Base-by-base conservation (phyloP, 2,329 filamentous ascomycete species). In the Aspergillus luchuensis region DNA sequence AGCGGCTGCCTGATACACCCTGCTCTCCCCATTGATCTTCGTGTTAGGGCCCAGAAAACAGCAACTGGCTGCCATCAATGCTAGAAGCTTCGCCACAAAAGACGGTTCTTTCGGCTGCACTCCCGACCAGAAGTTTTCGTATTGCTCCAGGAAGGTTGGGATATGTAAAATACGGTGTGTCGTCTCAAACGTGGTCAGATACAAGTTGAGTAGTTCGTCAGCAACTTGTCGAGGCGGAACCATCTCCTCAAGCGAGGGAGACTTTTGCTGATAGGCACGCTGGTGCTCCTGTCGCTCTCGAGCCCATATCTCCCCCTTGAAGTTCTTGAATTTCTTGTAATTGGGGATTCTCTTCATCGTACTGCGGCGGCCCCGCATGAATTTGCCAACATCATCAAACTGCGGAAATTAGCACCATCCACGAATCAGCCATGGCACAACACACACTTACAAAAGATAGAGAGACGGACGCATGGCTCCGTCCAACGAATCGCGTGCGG, bases 91-190 rank as follows among this genome's bases (percentile, higher is more conserved):
- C 1, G 76, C 78, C 1, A 87, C 60, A 52, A 88, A 88, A 6
- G 74, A 71, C 15, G 74, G 68, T 30, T 76, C 80, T 2, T 77
- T 74, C 0, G 73, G 72, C 19, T 71, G 65, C 0, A 79, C 77
- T 15, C 78, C 76, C 0, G 71, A 73, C 85, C 86, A 89, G 10
- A 84, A 70, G 0, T 78, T 76, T 21, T 84, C 80, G 64, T 87
- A 89, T 33, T 86, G 82, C 10, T 76, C 75, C 48, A 78, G 75
- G 63, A 89, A 88, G 0, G 81, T 82, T 0, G 86, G 85, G 1
- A 84, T 69, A 68, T 89, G 83, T 8, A 89, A 60, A 23, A 89
- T 78, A 2, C 87, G 80, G 62, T 84, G 80, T 15, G 84, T 81
- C 1, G 82, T 81, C 66, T 88, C 85, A 64, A 85, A 80, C 0